Evolutionary conservation across 2,329 filamentous ascomycete genomes (phyloP), one percentile per base, ranked within the genome.

Genomic region (Ophiocordyceps robertsii): DNA sequence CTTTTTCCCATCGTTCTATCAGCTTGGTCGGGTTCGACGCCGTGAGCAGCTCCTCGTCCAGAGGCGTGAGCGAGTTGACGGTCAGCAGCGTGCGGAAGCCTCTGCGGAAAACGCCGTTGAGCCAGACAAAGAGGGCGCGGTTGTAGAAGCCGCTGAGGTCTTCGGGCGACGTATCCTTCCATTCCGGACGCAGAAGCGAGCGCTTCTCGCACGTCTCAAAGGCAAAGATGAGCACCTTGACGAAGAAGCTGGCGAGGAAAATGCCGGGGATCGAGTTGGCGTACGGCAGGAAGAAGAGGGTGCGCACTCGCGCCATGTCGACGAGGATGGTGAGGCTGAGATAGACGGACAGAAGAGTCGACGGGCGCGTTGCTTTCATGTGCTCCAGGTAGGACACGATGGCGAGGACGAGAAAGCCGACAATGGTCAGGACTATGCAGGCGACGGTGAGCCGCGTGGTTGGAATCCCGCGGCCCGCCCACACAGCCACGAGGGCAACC

Each of bases 371-470:
- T 7, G 57, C 53, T 4, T 53, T 50, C 7, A 43, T 46, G 43
- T 64, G 61, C 40, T 64, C 59, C 8, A 49, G 41, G 39, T 54
- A 61, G 0, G 59, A 63, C 10, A 58, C 35, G 8, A 44, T 40
- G 3, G 48, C 31, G 13, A 53, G 44, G 17, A 50, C 36, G 3
- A 40, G 29, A 21, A 41, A 50, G 19, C 43, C 49, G 12, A 45
- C 44, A 4, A 53, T 44, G 4, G 47, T 47, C 11, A 52, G 33
- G 2, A 42, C 37, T 5, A 47, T 45, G 19, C 45, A 45, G 1
- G 46, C 45, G 9, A 51, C 16, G 13, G 52, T 51, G 7, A 52
- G 43, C 4, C 43, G 43, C 4, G 49, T 52, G 2, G 40, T 46
- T 2, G 47, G 39, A 2, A 47, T 38, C n/a, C 44, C 31, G 2